These are phyloP conservation scores for Lactifluus subvellereus DNA, from an alignment of 768 basidiomycete genomes.

Conservation along the genomic window DNA sequence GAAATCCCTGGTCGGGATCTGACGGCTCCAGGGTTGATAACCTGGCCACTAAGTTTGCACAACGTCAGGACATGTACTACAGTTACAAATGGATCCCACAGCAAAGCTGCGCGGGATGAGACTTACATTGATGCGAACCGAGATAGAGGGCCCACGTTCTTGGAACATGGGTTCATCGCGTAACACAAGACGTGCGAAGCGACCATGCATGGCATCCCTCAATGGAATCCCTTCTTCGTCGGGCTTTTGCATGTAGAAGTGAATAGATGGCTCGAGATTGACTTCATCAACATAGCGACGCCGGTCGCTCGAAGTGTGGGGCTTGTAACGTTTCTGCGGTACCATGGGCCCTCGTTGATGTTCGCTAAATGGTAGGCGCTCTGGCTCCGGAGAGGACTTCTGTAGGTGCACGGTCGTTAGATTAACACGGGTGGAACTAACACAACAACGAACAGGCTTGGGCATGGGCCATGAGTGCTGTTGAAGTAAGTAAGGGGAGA, in stretches of 20 bases:
- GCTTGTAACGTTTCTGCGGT: conserved; percentile 67
- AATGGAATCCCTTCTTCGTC: conserved; percentile 56
- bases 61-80: conserved; percentile 11
- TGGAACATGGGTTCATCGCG: conserved; percentile 66
- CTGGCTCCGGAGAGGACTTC: conserved; percentile 14
- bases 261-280: conserved; percentile 55
- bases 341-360: conserved; percentile 39
- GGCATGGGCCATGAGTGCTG: neutral
- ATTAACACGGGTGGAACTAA: neutral
- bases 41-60: conserved; percentile 60
- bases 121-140: conserved; percentile 67
- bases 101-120: conserved; percentile 3
- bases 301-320: conserved; percentile 70
- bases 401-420: neutral
- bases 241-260: conserved; percentile 51
- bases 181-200: conserved; percentile 47
- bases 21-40: conserved; percentile 69
- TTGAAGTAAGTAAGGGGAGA: conserved; percentile 11
- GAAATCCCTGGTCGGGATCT: conserved; percentile 80
- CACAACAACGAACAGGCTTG: conserved; percentile 1
- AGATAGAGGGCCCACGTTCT: conserved; percentile 72
- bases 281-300: conserved; percentile 73
- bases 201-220: conserved; percentile 56
- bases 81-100: conserved; percentile 9
- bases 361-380: conserved; percentile 15